Conservation (phyloP, 441 rosid species). For the Arabidopsis lyrata region DNA sequence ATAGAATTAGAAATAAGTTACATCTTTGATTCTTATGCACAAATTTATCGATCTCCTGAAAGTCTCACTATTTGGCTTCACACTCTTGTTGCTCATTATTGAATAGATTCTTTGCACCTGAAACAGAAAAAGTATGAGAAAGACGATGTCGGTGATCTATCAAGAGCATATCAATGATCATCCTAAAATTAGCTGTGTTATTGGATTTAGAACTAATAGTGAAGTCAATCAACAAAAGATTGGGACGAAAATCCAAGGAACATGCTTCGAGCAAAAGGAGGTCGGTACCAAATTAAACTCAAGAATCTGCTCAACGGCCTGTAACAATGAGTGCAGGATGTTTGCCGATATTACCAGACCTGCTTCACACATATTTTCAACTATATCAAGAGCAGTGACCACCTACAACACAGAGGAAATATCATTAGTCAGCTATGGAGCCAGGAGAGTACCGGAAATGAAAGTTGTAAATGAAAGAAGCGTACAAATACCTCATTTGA, state of each 20-base stretch:
- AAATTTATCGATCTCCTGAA: slow-evolving; percentile 72
- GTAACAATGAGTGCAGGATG: slow-evolving; percentile 59
- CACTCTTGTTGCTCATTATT: slow-evolving; percentile 54
- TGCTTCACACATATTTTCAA: slow-evolving; percentile 65
- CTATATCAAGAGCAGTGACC: slow-evolving; percentile 72
- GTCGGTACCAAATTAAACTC: slow-evolving; percentile 72
- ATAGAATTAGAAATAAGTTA: slow-evolving; percentile 49
- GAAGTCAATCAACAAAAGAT: not conserved
- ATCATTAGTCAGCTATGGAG: slow-evolving; percentile 17
- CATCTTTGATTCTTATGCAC: slow-evolving; percentile 82
- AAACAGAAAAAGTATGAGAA: slow-evolving; percentile 11
- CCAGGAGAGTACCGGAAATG: not conserved
- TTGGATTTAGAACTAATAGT: not conserved
- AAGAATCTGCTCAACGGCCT: slow-evolving; percentile 57
- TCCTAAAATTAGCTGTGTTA: slow-evolving; percentile 7
- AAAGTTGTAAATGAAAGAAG: slow-evolving; percentile 13
- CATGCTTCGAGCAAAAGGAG: slow-evolving; percentile 33
- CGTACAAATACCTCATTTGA: slow-evolving; percentile 58
- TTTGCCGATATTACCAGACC: slow-evolving; percentile 57
- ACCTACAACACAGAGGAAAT: slow-evolving; percentile 58
- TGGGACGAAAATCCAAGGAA: slow-evolving; percentile 12
- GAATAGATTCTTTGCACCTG: slow-evolving; percentile 77
- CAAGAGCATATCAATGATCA: slow-evolving; percentile 19
- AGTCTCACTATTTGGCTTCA: slow-evolving; percentile 72
- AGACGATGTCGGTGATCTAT: slow-evolving; percentile 10